A percentile compares a stretch with the other conserved stretches of the same genome.
Conservation (phyloP, 768 basidiomycete genomes). For the Artomyces pyxidatus region DNA sequence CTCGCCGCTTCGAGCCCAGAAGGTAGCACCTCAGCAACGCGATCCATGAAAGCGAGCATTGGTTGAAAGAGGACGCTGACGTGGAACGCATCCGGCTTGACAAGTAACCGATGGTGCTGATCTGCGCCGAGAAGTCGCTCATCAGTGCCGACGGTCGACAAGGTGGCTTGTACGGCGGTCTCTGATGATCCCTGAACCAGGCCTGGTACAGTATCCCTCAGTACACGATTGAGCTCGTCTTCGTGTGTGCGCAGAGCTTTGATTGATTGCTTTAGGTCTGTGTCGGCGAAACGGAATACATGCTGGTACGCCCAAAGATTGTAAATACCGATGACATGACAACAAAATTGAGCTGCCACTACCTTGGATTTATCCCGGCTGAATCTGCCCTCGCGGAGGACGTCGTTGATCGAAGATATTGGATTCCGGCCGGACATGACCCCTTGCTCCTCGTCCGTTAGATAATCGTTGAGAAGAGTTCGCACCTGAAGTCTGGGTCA, state of each 20-base stretch:
- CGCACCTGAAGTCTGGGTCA: conserved; percentile 51
- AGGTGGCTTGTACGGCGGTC: conserved; percentile 51
- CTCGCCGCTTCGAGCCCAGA: conserved; percentile 57
- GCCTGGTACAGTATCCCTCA: conserved; percentile 91
- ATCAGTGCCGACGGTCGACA: conserved; percentile 57
- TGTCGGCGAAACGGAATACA: conserved; percentile 88
- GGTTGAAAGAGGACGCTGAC: conserved; percentile 93
- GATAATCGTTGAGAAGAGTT: conserved; percentile 77
- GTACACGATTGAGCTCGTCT: conserved; percentile 72
- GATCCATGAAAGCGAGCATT: conserved; percentile 75
- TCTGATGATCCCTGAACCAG: conserved; percentile 69
- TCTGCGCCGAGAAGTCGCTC: conserved; percentile 66
- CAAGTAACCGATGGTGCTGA: conserved; percentile 77
- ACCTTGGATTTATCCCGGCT: conserved; percentile 78
- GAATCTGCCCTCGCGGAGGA: conserved; percentile 77
- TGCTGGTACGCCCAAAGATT: conserved; percentile 34
- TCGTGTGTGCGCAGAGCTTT: conserved; percentile 71
- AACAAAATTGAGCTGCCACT: not conserved
- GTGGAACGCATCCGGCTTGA: conserved; percentile 90
- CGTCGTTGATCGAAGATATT: conserved; percentile 89
- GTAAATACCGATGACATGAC: not conserved
- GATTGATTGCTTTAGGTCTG: conserved; percentile 63
- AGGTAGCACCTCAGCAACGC: conserved; percentile 65
- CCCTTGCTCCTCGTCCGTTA: conserved; percentile 86
- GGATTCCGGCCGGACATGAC: conserved; percentile 75